phyloP scores from a whole-genome alignment of 345 rosid species.

The Microcos paniculata region DNA sequence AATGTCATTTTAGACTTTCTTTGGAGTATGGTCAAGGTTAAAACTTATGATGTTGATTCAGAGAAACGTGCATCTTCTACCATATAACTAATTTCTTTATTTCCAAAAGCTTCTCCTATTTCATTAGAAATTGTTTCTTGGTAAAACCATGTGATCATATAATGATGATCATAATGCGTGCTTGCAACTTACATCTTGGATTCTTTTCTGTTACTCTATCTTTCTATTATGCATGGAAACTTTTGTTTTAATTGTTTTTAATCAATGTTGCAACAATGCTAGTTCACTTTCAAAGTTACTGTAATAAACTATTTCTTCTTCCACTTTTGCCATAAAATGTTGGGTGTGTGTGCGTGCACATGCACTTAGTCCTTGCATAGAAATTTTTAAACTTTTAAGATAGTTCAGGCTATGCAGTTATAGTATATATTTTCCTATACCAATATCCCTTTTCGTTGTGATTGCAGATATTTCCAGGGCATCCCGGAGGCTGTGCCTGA shows the following conservation, averaged over 20 bases:
- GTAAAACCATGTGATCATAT: background rate
- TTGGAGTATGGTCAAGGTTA: background rate
- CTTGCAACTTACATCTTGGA: background rate
- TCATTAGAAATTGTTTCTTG: background rate
- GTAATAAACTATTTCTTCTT: background rate
- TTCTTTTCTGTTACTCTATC: background rate
- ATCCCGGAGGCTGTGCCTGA: slow-evolving; percentile 69
- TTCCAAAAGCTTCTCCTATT: background rate
- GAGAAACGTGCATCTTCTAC: background rate
- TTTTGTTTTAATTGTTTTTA: background rate
- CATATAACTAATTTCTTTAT: background rate
- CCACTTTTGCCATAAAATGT: background rate
- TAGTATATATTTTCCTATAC: background rate
- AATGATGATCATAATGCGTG: background rate
- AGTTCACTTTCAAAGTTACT: background rate
- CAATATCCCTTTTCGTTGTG: background rate
- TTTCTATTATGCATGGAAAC: background rate
- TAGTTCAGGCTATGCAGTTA: background rate
- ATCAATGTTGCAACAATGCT: background rate
- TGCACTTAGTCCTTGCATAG: background rate
- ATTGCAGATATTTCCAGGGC: slow-evolving; percentile 87
- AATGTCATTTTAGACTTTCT: background rate
- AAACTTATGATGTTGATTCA: background rate
- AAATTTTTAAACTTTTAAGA: background rate
- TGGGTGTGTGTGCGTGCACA: background rate